These are phyloP conservation scores for Ophiostoma perfectum DNA, from an alignment of 2,329 filamentous ascomycete genomes.

Conservation along the genomic window DNA sequence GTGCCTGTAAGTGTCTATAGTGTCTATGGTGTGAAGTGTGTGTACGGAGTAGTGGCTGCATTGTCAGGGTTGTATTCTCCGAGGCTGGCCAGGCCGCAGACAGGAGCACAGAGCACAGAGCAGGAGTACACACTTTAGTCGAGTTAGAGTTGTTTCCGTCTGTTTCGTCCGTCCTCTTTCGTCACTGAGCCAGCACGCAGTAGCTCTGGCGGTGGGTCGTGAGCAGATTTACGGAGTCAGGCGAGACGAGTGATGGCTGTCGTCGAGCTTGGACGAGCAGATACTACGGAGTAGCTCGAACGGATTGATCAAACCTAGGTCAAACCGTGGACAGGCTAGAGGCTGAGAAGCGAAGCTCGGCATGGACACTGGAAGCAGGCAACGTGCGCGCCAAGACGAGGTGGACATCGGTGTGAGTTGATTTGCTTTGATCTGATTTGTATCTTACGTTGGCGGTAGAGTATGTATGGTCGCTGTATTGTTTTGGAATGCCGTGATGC, in stretches of 20 bases:
- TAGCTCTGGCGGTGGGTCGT: neutral
- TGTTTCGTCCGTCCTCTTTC: neutral
- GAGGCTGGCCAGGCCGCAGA: neutral
- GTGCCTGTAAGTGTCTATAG: too few species aligned
- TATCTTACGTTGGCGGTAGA: too few species aligned
- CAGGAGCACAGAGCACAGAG: neutral
- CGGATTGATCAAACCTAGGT: neutral
- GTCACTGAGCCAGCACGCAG: neutral
- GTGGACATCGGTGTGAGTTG: too few species aligned
- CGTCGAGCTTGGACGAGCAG: neutral
- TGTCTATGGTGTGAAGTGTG: too few species aligned
- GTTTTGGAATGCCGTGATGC: too few species aligned
- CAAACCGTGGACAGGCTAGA: too few species aligned
- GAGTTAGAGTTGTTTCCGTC: constrained; percentile 1
- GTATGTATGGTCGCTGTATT: too few species aligned
- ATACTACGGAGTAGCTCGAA: neutral
- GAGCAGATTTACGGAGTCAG: constrained; percentile 2
- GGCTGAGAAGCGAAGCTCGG: too few species aligned
- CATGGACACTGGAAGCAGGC: too few species aligned
- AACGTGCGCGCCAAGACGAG: too few species aligned
- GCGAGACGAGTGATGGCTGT: too few species aligned
- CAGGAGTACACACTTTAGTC: neutral
- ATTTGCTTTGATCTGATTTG: too few species aligned
- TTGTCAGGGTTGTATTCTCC: constrained; percentile 9
- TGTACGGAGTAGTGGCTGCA: neutral